Base-by-base conservation (phyloP, 2,329 filamentous ascomycete species). In the Ophiostoma sp. region DNA sequence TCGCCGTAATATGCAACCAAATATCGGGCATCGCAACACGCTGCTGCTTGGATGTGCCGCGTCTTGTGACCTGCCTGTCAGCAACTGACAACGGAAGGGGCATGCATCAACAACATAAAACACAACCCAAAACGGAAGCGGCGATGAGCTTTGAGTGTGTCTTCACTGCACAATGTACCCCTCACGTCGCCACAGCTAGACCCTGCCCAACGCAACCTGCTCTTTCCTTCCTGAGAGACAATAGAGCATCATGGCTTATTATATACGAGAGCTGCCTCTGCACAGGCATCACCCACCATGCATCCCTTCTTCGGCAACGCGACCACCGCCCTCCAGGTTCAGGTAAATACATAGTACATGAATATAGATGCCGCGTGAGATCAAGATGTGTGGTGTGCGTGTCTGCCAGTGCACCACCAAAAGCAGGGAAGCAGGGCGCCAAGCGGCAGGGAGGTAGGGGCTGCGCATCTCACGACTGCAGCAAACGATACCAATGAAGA, bases 401-500 rank as follows among this genome's bases (percentile, higher is more conserved):
- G 31, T 35, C 7, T 64, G 33, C 60, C 15, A 36, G 31, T 17
- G 69, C 67, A 35, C 23, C 8, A 13, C 36, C 60, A 35, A 36
- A 68, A 70, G 48, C 70, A 71, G 62, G 67, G 36, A 67, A 64
- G 27, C 41, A 64, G 7, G 36, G 67, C 41, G 67, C 67, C 60
- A 68, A 68, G 67, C 15, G 33, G 13, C 41, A 67, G 33, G 68
- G 41, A 69, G 54, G 35, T 31, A 39, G 57, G 57, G 27, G 27
- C 57, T 62, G 57, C 57, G 15, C 11, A 64, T 64, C 60, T 31
- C 20, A 64, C 27, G 17, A 31, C n/a, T 31, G 27, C 27, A 31
- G 27, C 27, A 3, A 3, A 31, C 27, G 27, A 31, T 31, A 31
- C 27, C 1, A 31, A 31, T 31, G 27, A 31, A 1, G 27, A 31